Evolutionary conservation across 495 filamentous ascomycete species (phyloP).

Genomic region (Aspergillus ostianus): DNA sequence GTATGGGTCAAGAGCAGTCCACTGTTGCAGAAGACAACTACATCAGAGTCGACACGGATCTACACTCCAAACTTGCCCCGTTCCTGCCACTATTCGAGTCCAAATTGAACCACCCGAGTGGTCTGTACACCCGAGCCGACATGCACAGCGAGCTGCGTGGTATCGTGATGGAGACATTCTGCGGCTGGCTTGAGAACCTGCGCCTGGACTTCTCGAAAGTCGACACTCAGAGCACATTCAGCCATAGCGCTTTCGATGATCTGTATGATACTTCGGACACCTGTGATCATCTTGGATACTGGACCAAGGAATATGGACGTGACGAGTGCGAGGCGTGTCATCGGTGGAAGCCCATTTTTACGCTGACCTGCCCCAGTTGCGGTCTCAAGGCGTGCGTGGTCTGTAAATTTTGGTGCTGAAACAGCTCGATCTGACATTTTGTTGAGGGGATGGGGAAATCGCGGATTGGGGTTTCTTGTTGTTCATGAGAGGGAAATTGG

Average conservation of each 20-base stretch:
- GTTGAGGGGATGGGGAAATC: background rate
- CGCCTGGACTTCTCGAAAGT: slow-evolving; percentile 18
- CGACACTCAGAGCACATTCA: too few relatives aligned
- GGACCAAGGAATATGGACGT: slow-evolving; percentile 25
- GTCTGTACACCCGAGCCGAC: slow-evolving; percentile 28
- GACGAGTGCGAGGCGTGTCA: slow-evolving; percentile 30
- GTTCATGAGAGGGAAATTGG: background rate
- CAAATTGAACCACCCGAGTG: slow-evolving; percentile 23
- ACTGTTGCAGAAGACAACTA: background rate
- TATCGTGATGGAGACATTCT: slow-evolving; percentile 30
- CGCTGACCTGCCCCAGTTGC: slow-evolving; percentile 33
- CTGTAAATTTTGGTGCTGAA: slow-evolving; percentile 31
- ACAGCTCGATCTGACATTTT: background rate
- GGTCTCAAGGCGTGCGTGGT: slow-evolving; percentile 30
- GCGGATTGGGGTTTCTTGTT: background rate
- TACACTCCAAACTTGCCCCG: slow-evolving; percentile 11
- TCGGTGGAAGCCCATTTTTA: slow-evolving; percentile 33
- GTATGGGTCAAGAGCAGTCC: background rate
- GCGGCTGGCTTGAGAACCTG: slow-evolving; percentile 25
- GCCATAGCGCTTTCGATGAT: background rate
- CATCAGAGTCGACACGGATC: background rate
- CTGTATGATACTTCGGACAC: background rate
- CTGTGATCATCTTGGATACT: slow-evolving; percentile 34
- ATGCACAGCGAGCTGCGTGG: slow-evolving; percentile 27
- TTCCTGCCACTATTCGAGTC: slow-evolving; percentile 27